phyloP scores from a whole-genome alignment of 495 filamentous ascomycete species.

The Aspergillus bertholletiae region DNA sequence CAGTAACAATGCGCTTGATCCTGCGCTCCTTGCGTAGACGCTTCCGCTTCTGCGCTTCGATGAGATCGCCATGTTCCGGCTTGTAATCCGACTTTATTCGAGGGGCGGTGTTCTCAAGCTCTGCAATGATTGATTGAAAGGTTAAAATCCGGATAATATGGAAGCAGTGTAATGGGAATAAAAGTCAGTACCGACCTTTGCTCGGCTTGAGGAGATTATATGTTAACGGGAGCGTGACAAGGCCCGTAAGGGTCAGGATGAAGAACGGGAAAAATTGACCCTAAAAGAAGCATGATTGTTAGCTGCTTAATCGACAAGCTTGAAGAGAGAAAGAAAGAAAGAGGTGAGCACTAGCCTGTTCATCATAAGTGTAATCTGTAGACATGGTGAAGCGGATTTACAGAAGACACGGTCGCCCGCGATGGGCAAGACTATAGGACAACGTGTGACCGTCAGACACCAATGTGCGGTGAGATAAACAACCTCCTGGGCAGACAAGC shows the following conservation, averaged over 20 bases:
- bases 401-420: conserved; percentile 39
- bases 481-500: neutral
- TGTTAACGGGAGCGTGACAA: conserved; percentile 88
- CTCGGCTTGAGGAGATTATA: conserved; percentile 77
- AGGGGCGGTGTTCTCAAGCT: conserved; percentile 62
- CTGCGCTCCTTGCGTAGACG: conserved; percentile 87
- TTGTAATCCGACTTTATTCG: conserved; percentile 73
- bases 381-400: conserved; percentile 64
- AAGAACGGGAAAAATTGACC: conserved; percentile 99
- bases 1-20: conserved; percentile 78
- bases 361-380: conserved; percentile 97
- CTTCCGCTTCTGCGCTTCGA: conserved; percentile 79
- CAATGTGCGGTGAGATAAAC: neutral
- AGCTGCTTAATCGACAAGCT: neutral
- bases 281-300: conserved; percentile 34
- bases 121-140: conserved; percentile 27
- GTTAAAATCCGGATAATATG: no score
- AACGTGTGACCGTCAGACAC: conserved; percentile 1
- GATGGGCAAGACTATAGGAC: conserved; percentile 14
- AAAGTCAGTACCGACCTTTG: conserved; percentile 53
- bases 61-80: conserved; percentile 76
- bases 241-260: conserved; percentile 81
- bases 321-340: no score
- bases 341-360: conserved; percentile 55
- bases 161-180: no score